A percentile compares a stretch with the other conserved stretches of the same genome.
Evolutionary conservation across 139 green algal species (phyloP).

Genomic region (Coelastrella sp.): DNA sequence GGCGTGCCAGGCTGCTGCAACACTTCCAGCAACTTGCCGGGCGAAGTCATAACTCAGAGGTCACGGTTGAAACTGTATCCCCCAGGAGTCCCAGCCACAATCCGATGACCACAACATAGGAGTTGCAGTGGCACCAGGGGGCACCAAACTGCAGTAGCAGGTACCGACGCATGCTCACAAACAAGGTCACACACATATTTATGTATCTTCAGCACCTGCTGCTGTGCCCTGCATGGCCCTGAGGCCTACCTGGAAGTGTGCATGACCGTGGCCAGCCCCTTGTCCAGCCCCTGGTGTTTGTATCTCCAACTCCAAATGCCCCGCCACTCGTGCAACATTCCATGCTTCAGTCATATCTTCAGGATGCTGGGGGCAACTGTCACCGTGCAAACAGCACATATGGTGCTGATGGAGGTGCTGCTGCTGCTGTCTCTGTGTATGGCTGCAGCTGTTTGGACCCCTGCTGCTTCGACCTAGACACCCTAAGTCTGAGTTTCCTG

Average conservation of each 20-base stretch:
- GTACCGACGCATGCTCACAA: no score
- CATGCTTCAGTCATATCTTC: slow-evolving; percentile 25
- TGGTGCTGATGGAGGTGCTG: not conserved
- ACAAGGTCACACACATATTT: no score
- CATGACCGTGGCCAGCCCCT: slow-evolving; percentile 1
- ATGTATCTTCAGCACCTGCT: no score
- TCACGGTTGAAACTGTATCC: not conserved
- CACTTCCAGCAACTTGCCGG: no score
- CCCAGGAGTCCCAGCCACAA: no score
- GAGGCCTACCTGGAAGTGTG: slow-evolving; percentile 40
- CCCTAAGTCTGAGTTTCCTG: no score
- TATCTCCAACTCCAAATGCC: slow-evolving; percentile 40
- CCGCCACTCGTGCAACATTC: slow-evolving; percentile 7
- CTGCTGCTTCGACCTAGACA: no score
- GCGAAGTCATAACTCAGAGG: not conserved
- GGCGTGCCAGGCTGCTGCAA: not conserved
- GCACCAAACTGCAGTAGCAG: no score
- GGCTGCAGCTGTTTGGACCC: not conserved
- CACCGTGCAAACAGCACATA: not conserved
- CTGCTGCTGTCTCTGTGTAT: not conserved
- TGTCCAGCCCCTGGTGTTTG: not conserved
- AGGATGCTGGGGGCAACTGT: not conserved
- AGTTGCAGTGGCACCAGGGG: no score
- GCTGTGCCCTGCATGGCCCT: no score
- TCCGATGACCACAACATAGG: no score